Evolutionary conservation across 345 rosid genomes (phyloP).

Genomic region (Excoecaria cochinchinensis): DNA sequence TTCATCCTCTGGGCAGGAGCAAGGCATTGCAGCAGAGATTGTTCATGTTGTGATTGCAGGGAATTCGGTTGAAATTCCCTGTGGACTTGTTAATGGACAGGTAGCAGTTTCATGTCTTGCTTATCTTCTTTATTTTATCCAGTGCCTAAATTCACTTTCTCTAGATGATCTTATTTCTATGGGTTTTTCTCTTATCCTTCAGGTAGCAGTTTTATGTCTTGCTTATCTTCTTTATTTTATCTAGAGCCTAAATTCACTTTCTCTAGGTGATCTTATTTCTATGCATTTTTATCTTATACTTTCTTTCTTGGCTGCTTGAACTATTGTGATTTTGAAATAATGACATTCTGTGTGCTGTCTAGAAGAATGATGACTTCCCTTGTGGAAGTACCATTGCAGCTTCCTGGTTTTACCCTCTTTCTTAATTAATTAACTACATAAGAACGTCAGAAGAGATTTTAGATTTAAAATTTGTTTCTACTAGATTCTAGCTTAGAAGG

Average conservation of each 20-base stretch:
- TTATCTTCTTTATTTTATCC: background rate
- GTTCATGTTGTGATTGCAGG: conserved; percentile 92
- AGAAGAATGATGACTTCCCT: background rate
- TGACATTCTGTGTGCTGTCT: background rate
- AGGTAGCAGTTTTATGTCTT: conserved; percentile 36
- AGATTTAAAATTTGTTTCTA: background rate
- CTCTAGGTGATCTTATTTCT: conserved; percentile 4
- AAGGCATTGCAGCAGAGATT: conserved; percentile 72
- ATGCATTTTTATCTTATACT: background rate
- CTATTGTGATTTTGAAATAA: background rate
- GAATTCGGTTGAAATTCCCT: conserved; percentile 80
- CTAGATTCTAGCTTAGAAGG: background rate
- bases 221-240: background rate
- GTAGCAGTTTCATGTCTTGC: conserved; percentile 26
- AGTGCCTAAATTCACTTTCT: background rate
- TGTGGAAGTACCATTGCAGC: background rate
- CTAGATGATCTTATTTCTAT: conserved; percentile 8
- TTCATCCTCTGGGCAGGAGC: conserved; percentile 52
- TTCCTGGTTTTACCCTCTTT: background rate
- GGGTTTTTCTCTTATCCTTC: conserved; percentile 19
- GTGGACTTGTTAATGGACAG: conserved; percentile 70
- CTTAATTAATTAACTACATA: too few relatives aligned
- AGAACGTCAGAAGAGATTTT: background rate
- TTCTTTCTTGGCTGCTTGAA: background rate
- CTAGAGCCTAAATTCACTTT: background rate